Conservation (phyloP, 345 rosid species). For the Erodium maritimum region DNA sequence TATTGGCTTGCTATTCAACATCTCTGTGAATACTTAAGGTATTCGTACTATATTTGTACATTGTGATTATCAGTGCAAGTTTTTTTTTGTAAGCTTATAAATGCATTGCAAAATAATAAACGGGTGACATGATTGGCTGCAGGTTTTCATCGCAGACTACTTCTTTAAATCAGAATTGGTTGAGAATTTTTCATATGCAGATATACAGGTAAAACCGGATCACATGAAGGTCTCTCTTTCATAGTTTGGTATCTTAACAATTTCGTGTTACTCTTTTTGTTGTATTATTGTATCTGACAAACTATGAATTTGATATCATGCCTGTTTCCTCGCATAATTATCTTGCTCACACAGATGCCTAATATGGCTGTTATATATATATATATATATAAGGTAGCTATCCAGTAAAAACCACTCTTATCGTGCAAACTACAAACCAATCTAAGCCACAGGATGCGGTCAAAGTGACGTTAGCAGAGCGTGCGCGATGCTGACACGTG, state of each 20-base stretch:
- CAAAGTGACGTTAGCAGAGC: too few species aligned
- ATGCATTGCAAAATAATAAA: constrained; percentile 5
- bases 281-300: neutral
- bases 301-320: neutral
- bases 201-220: constrained; percentile 49
- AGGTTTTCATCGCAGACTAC: constrained; percentile 94
- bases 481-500: too few species aligned
- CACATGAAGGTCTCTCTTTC: neutral
- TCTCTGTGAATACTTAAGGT: too few species aligned
- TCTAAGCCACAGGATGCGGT: too few species aligned
- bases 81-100: neutral
- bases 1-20: neutral
- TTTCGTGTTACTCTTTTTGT: neutral
- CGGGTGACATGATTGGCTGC: constrained; percentile 18
- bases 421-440: too few species aligned
- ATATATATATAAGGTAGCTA: too few species aligned
- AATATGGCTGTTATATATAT: too few species aligned
- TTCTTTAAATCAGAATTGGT: constrained; percentile 68
- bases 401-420: too few species aligned
- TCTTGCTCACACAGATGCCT: too few species aligned
- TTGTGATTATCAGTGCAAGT: neutral
- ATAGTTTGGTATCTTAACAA: neutral
- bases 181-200: constrained; percentile 53
- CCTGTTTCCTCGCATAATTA: too few species aligned
- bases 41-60: too few species aligned